Base-by-base conservation (phyloP, 345 rosid species). In the Rhizophora mangle region DNA sequence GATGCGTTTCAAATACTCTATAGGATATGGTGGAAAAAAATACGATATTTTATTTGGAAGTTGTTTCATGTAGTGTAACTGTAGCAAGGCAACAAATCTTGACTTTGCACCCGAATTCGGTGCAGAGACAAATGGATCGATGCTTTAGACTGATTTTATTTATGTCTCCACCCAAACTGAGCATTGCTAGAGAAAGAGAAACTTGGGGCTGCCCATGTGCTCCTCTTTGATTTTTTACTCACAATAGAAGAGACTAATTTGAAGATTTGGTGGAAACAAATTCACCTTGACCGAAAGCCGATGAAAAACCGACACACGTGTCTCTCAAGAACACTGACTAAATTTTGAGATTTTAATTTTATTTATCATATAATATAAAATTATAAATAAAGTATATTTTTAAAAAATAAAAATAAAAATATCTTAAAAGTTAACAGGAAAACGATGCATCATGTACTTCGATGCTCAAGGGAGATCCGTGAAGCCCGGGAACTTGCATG, bases 401-500 rank as follows among this genome's bases (percentile, higher is more conserved):
- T 24, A 0, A 24, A 24, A 24, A 24, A 24, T 24, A 24, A 24
- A 24, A 24, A 24, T 24, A 24, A 24, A 24, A 24, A 24, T 24
- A 24, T 24, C 24, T 24, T 22, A 55, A 53, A 29, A 55, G 61
- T 65, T 10, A 53, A 31, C 36, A 46, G 51, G 87, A 78, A 76
- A 80, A 73, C 1, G 85, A 83, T 64, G 76, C 24, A 24, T 24
- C 1, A 60, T 61, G 52, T 75, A 54, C 70, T 24, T 7, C n/a
- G 57, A 70, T 43, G 49, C 16, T 43, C 18, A 6, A 56, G 0
- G 30, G 67, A 73, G 76, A 62, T 71, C 85, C 86, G 73, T 26
- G 3, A 73, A 63, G 31, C 1, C 63, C 78, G 88, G 82, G 31
- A 19, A n/a, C 29, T 37, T 68, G 76, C 90, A 86, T 86, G 88